These are phyloP conservation scores for Hippophae tibetana DNA, from an alignment of 306 rosid genomes.

Conservation along the genomic window DNA sequence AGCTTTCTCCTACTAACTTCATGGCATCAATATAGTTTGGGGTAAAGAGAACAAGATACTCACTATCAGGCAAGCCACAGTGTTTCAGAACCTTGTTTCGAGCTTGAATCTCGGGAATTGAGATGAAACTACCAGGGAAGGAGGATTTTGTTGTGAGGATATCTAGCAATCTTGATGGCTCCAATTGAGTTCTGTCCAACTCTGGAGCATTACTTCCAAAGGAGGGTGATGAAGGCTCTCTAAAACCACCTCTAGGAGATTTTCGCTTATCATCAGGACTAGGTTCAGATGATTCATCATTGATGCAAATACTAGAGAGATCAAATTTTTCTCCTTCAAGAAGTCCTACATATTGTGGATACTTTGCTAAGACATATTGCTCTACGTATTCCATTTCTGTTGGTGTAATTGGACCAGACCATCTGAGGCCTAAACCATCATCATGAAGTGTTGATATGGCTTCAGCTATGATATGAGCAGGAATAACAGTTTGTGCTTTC, in stretches of 20 bases:
- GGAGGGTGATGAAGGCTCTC: slow-evolving; percentile 48
- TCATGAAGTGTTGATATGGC: slow-evolving; percentile 53
- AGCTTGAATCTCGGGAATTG: slow-evolving; percentile 70
- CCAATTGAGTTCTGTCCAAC: slow-evolving; percentile 57
- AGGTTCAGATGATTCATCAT: slow-evolving; percentile 52
- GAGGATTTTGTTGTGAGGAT: slow-evolving; percentile 67
- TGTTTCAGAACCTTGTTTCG: slow-evolving; percentile 62
- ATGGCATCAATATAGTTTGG: slow-evolving; percentile 58
- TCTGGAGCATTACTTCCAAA: slow-evolving; percentile 62
- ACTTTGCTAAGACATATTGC: slow-evolving; percentile 72
- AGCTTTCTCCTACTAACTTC: slow-evolving; percentile 76
- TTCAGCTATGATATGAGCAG: slow-evolving; percentile 41
- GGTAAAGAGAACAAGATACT: slow-evolving; percentile 67
- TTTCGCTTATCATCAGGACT: slow-evolving; percentile 43
- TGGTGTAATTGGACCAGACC: slow-evolving; percentile 88
- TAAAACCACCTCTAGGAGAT: slow-evolving; percentile 42
- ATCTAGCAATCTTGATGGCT: slow-evolving; percentile 70
- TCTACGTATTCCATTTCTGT: slow-evolving; percentile 80
- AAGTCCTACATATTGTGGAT: slow-evolving; percentile 63
- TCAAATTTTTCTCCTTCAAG: slow-evolving; percentile 63
- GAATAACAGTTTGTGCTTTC: slow-evolving; percentile 41
- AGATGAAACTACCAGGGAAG: slow-evolving; percentile 64
- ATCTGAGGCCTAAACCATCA: slow-evolving; percentile 66
- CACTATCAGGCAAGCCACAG: slow-evolving; percentile 62
- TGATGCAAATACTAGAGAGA: slow-evolving; percentile 55